Evolutionary conservation across 192 early-diverging fungal genomes (phyloP).

Genomic region (Phycomyces blakesleeanus): DNA sequence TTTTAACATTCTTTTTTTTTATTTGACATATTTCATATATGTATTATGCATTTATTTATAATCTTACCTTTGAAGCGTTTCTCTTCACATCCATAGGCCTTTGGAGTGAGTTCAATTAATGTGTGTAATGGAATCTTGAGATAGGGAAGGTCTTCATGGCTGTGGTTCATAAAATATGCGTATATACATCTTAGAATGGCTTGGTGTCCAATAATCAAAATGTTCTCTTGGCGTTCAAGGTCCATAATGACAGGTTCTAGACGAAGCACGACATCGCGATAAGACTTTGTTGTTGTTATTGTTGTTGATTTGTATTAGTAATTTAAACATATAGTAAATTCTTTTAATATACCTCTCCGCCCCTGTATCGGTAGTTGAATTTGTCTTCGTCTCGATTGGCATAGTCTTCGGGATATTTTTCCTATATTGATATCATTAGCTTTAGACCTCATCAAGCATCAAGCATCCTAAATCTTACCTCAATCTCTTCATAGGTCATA

Average conservation of each 20-base stretch:
- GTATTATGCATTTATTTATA: too few relatives aligned
- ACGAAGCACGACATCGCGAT: slow-evolving; percentile 92
- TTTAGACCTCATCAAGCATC: too few relatives aligned
- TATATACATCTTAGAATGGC: slow-evolving; percentile 97
- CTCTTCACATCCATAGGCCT: slow-evolving; percentile 94
- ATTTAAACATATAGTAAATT: too few relatives aligned
- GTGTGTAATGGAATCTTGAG: slow-evolving; percentile 98
- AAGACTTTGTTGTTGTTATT: too few relatives aligned
- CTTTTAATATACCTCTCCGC: slow-evolving; percentile 52
- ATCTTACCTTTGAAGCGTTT: slow-evolving; percentile 77
- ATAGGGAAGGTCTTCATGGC: slow-evolving; percentile 95
- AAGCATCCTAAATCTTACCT: slow-evolving; percentile 32
- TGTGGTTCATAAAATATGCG: slow-evolving; percentile 93
- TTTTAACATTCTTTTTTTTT: too few relatives aligned
- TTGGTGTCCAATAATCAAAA: slow-evolving; percentile 97
- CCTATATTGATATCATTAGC: slow-evolving; percentile 23
- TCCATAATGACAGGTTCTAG: slow-evolving; percentile 99
- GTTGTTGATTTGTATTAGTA: too few relatives aligned
- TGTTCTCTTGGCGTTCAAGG: slow-evolving; percentile 93
- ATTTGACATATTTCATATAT: too few relatives aligned
- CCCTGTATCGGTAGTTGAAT: slow-evolving; percentile 80
- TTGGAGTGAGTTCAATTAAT: slow-evolving; percentile 93
- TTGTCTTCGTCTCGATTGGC: slow-evolving; percentile 95
- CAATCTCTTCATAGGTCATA: slow-evolving; percentile 99
- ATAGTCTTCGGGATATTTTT: slow-evolving; percentile 90